These are phyloP conservation scores for Scytalidium sp. DNA, from an alignment of 2,329 filamentous ascomycete genomes.

Conservation along the genomic window DNA sequence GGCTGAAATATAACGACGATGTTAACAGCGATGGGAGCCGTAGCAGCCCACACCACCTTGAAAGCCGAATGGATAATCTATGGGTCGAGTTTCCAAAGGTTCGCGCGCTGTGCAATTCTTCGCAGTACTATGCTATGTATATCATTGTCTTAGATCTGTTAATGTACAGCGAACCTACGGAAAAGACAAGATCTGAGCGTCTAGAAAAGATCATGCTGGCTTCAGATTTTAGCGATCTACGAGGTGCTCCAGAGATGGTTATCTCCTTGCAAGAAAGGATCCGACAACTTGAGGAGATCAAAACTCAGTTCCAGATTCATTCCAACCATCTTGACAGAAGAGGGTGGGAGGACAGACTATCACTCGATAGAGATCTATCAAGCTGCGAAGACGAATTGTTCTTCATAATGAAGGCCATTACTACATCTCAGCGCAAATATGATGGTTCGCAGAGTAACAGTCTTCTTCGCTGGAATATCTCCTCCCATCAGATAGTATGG, in stretches of 20 bases:
- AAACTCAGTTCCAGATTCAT: conserved; percentile 92
- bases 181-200: conserved; percentile 94
- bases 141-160: conserved; percentile 95
- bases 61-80: conserved; percentile 89
- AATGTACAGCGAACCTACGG: conserved; percentile 91
- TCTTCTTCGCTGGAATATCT: conserved; percentile 86
- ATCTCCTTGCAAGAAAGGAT: conserved; percentile 89
- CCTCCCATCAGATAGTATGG: conserved; percentile 95
- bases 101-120: conserved; percentile 92
- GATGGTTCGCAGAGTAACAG: conserved; percentile 75
- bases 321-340: conserved; percentile 80
- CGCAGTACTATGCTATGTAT: conserved; percentile 97
- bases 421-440: conserved; percentile 85
- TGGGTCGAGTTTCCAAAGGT: conserved; percentile 96
- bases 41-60: conserved; percentile 52
- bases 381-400: conserved; percentile 95
- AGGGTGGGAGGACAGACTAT: conserved; percentile 86
- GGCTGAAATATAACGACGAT: conserved; percentile 95
- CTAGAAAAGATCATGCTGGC: conserved; percentile 98
- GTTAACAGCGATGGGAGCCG: conserved; percentile 65
- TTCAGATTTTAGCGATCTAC: conserved; percentile 95
- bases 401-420: conserved; percentile 99
- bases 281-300: conserved; percentile 91
- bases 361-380: conserved; percentile 85
- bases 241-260: conserved; percentile 91